phyloP scores from a whole-genome alignment of 352 stramenopile genomes.

The Phytophthora pini region DNA sequence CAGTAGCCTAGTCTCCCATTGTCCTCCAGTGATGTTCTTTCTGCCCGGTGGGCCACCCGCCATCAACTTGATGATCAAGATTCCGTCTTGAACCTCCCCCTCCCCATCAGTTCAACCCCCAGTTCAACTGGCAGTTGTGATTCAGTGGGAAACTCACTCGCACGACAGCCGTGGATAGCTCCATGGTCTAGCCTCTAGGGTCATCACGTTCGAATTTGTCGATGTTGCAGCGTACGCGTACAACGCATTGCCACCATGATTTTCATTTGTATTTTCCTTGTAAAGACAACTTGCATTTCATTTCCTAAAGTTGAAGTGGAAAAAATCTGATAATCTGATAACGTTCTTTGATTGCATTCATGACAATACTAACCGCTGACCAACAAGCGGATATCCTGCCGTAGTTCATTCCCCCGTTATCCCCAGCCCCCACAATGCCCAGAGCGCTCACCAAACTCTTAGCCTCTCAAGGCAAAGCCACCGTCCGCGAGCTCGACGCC shows the following conservation, averaged over 20 bases:
- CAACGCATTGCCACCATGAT: too few relatives aligned
- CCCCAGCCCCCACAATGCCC: constrained; percentile 23
- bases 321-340: too few relatives aligned
- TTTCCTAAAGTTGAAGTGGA: too few relatives aligned
- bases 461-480: constrained; percentile 42
- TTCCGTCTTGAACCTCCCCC: background rate
- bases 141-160: background rate
- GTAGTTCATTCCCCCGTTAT: background rate
- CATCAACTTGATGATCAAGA: too few relatives aligned
- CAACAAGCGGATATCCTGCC: constrained; percentile 1
- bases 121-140: constrained; percentile 11
- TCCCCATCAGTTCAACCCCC: too few relatives aligned
- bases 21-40: background rate
- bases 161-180: constrained; percentile 9
- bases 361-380: too few relatives aligned
- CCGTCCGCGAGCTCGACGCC: constrained; percentile 40
- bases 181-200: background rate
- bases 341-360: too few relatives aligned
- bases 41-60: background rate
- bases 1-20: constrained; percentile 4
- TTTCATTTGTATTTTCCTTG: too few relatives aligned
- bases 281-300: too few relatives aligned
- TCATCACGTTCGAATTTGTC: background rate
- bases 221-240: too few relatives aligned
- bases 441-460: constrained; percentile 37